phyloP scores from a whole-genome alignment of 208 protist genomes.

The Eutreptiella sp. region DNA sequence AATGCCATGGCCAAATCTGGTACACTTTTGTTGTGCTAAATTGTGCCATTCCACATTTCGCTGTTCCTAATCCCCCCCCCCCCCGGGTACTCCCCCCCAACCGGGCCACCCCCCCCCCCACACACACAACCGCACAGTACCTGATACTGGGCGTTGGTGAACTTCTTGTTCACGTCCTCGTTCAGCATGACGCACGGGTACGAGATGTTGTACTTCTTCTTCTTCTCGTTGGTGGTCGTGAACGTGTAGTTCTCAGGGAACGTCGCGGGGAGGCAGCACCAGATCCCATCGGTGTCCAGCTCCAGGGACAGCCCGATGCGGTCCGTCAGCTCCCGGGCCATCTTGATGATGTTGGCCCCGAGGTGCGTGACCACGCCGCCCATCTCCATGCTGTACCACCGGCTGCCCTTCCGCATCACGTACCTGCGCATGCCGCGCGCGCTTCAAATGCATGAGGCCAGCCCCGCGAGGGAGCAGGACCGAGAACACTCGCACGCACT shows the following conservation, averaged over 20 bases:
- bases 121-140: too few species aligned
- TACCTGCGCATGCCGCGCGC: too few species aligned
- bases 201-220: conserved; percentile 63
- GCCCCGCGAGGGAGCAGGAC: neutral
- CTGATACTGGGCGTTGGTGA: conserved; percentile 99
- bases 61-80: too few species aligned
- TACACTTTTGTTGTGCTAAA: too few species aligned
- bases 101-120: too few species aligned
- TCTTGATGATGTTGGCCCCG: conserved; percentile 98
- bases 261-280: conserved; percentile 94
- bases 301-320: conserved; percentile 97
- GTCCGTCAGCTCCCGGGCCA: conserved; percentile 91
- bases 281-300: conserved; percentile 99
- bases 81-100: too few species aligned
- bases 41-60: too few species aligned
- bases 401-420: conserved; percentile 95
- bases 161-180: conserved; percentile 88
- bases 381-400: conserved; percentile 99
- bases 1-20: too few species aligned
- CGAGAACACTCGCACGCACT: too few species aligned
- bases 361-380: conserved; percentile 96
- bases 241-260: conserved; percentile 97
- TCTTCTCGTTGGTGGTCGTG: conserved; percentile 40
- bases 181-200: conserved; percentile 99
- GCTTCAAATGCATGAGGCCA: neutral